Percentiles rank a stretch among this genome's conserved stretches.
Conservation (phyloP, 2,329 filamentous ascomycete species). For the Podosphaera fusca region DNA sequence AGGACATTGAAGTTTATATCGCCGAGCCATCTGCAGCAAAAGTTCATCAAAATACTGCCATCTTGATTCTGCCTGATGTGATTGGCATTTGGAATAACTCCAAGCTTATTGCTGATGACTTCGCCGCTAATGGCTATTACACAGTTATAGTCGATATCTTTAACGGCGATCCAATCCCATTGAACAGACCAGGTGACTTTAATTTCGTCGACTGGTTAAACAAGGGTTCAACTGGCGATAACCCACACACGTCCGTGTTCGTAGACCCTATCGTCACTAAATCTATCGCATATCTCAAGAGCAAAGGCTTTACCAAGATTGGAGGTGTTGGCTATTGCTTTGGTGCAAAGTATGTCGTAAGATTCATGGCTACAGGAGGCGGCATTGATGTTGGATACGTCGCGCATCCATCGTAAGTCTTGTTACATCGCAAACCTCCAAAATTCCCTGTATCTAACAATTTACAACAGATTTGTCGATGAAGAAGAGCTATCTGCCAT, state of each 20-base stretch:
- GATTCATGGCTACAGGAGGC: slow-evolving; percentile 35
- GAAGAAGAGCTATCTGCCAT: slow-evolving; percentile 42
- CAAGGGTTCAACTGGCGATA: slow-evolving; percentile 13
- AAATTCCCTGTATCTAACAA: not conserved
- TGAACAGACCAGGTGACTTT: slow-evolving; percentile 25
- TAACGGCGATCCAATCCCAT: slow-evolving; percentile 35
- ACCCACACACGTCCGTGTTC: slow-evolving; percentile 12
- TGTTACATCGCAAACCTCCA: too few species aligned
- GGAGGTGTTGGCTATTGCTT: slow-evolving; percentile 54
- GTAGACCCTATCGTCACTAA: slow-evolving; percentile 21
- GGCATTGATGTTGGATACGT: slow-evolving; percentile 45
- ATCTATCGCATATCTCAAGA: slow-evolving; percentile 33
- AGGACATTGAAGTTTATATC: slow-evolving; percentile 14
- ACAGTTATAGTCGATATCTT: slow-evolving; percentile 46
- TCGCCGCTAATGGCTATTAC: slow-evolving; percentile 35
- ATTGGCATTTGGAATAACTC: slow-evolving; percentile 26
- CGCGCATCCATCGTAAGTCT: slow-evolving; percentile 41
- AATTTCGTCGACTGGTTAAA: slow-evolving; percentile 26
- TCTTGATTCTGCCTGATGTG: slow-evolving; percentile 15
- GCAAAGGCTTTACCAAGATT: slow-evolving; percentile 32
- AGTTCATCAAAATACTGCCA: slow-evolving; percentile 14
- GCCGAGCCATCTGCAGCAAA: slow-evolving; percentile 11
- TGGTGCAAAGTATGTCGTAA: slow-evolving; percentile 47
- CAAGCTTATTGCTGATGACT: slow-evolving; percentile 49
- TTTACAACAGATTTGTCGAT: slow-evolving; percentile 31